These are phyloP conservation scores for Hemileia vastatrix DNA, from an alignment of 1,284 basidiomycete species.

Conservation along the genomic window DNA sequence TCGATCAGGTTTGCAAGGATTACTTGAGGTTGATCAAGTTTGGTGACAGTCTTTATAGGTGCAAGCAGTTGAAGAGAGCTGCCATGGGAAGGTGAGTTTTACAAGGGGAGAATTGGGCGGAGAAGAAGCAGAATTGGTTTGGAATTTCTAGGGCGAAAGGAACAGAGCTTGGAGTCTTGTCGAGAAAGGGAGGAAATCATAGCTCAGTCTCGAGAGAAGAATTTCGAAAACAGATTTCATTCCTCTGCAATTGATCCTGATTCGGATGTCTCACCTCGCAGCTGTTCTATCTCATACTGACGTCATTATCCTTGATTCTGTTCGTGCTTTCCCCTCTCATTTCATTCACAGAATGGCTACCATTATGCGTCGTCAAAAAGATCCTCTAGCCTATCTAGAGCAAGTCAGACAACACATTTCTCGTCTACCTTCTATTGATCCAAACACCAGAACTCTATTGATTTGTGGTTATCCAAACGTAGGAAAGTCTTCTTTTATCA, in stretches of 20 bases:
- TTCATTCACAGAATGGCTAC: constrained; percentile 34
- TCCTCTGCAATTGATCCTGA: neutral
- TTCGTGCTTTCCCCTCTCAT: neutral
- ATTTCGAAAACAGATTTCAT: neutral
- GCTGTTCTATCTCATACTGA: neutral
- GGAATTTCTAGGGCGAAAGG: too few relatives aligned
- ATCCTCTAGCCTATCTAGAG: constrained; percentile 43
- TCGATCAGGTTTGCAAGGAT: constrained; percentile 44
- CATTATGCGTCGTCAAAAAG: constrained; percentile 44
- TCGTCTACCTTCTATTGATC: constrained; percentile 43
- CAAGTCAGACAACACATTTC: constrained; percentile 45
- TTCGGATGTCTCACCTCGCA: neutral
- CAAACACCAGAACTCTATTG: constrained; percentile 38
- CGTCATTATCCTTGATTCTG: neutral
- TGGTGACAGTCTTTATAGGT: constrained; percentile 42
- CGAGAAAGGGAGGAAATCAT: neutral
- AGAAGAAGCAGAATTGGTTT: too few relatives aligned
- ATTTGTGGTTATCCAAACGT: constrained; percentile 44
- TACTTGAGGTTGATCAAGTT: constrained; percentile 44
- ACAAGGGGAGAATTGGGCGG: too few relatives aligned
- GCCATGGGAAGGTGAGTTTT: constrained; percentile 36
- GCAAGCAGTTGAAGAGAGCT: constrained; percentile 44
- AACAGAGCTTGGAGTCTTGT: too few relatives aligned
- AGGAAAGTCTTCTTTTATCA: constrained; percentile 44
- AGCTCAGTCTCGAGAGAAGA: neutral